Conservation (phyloP, 129 eudicot species). For the Pulicaria dysenterica region DNA sequence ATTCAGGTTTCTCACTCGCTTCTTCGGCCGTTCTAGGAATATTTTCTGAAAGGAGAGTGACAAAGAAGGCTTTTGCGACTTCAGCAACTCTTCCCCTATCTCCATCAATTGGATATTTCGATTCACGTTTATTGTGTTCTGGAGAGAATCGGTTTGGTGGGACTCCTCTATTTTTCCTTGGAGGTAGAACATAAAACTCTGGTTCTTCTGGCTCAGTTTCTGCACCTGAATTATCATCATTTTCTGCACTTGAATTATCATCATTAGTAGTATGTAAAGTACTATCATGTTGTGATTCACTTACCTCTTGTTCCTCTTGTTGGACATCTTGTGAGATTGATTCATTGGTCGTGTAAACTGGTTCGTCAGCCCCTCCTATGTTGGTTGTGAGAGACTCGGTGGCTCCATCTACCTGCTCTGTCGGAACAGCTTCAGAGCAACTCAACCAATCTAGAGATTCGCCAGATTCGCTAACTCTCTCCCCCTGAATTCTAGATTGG, state of each 20-base stretch:
- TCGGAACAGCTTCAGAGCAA: background rate
- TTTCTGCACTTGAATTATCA: background rate
- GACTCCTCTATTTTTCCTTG: background rate
- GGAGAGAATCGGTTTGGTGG: background rate
- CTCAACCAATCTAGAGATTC: background rate
- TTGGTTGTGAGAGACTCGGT: slow-evolving; percentile 4
- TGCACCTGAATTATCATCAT: background rate
- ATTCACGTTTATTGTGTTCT: background rate
- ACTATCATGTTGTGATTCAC: background rate
- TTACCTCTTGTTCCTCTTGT: background rate
- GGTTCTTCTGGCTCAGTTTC: background rate
- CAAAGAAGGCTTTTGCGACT: background rate
- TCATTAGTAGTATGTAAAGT: background rate
- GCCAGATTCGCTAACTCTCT: background rate
- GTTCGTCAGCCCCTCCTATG: background rate
- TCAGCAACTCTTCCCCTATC: background rate
- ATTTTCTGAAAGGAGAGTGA: background rate
- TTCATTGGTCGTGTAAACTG: slow-evolving; percentile 1
- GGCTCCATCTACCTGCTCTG: background rate
- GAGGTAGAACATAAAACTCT: background rate
- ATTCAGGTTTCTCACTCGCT: background rate
- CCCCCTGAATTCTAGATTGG: slow-evolving; percentile 6
- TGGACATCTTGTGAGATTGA: background rate
- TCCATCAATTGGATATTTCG: background rate
- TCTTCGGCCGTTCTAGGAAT: background rate